These are phyloP conservation scores for Cenchrus purpureus DNA, from an alignment of 176 grass and related monocot genomes.

Conservation along the genomic window DNA sequence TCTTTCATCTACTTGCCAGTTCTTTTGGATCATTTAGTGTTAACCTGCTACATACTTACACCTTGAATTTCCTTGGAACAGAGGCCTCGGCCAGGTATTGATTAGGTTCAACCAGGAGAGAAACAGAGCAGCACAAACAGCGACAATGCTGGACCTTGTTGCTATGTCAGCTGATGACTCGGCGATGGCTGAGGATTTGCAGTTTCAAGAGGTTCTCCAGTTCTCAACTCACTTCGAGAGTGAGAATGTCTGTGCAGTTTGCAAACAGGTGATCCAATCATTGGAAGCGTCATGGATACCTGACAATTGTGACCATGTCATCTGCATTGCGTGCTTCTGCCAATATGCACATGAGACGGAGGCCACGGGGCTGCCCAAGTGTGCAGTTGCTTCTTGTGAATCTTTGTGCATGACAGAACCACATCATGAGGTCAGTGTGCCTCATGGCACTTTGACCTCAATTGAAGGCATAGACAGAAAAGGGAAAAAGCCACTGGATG, in stretches of 20 bases:
- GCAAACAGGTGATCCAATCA: slow-evolving; percentile 19
- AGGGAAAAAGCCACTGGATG: slow-evolving; percentile 14
- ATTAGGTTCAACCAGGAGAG: neutral
- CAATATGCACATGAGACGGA: slow-evolving; percentile 12
- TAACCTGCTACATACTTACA: neutral
- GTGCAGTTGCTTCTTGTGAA: slow-evolving; percentile 19
- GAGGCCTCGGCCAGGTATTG: neutral
- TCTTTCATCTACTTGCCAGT: neutral
- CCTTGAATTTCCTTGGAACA: slow-evolving; percentile 13
- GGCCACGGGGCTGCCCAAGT: slow-evolving; percentile 30
- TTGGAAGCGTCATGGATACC: slow-evolving; percentile 39
- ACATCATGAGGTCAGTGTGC: neutral
- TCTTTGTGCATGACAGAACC: neutral
- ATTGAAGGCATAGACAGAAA: neutral
- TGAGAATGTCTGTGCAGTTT: neutral
- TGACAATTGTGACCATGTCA: slow-evolving; percentile 48
- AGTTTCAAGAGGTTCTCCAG: slow-evolving; percentile 66
- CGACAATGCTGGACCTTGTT: neutral
- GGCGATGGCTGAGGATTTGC: slow-evolving; percentile 51
- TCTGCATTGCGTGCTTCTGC: slow-evolving; percentile 54
- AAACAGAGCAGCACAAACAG: neutral
- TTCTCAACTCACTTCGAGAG: slow-evolving; percentile 2
- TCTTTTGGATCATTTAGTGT: neutral
- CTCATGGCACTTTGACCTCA: neutral
- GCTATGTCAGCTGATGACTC: slow-evolving; percentile 37